Evolutionary conservation across 495 filamentous ascomycete genomes (phyloP).

Genomic region (Penicillium atrosanguineum): DNA sequence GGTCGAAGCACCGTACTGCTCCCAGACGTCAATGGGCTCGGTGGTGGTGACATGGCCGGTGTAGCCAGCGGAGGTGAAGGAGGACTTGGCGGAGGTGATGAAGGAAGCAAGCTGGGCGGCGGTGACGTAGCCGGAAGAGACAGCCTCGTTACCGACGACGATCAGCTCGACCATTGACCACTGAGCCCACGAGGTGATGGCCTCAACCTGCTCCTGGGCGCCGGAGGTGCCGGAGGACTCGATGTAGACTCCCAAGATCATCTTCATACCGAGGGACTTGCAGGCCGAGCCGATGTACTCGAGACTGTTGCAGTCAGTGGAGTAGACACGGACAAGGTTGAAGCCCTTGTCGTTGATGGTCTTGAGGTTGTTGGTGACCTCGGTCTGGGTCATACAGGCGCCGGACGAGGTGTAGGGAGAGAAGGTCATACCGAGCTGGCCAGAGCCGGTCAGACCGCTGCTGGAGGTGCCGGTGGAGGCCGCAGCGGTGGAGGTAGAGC

Average conservation of each 20-base stretch:
- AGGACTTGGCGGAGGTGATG: slow-evolving; percentile 54
- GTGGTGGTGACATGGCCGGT: slow-evolving; percentile 75
- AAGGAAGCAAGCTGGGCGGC: slow-evolving; percentile 63
- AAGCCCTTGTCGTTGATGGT: slow-evolving; percentile 72
- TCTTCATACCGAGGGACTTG: slow-evolving; percentile 58
- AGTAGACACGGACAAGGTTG: slow-evolving; percentile 82
- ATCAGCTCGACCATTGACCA: slow-evolving; percentile 76
- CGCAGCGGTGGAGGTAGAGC: slow-evolving; percentile 14
- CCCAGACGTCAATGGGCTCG: slow-evolving; percentile 73
- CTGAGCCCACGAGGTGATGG: slow-evolving; percentile 68
- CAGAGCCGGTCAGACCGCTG: slow-evolving; percentile 34
- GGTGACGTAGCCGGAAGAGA: slow-evolving; percentile 66
- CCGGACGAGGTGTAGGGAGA: slow-evolving; percentile 67
- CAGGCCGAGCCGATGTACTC: slow-evolving; percentile 67
- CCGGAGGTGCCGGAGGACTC: slow-evolving; percentile 56
- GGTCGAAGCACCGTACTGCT: slow-evolving; percentile 44
- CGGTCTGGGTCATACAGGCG: slow-evolving; percentile 62
- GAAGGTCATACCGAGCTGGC: slow-evolving; percentile 89
- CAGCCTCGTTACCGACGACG: slow-evolving; percentile 86
- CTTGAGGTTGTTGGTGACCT: slow-evolving; percentile 65
- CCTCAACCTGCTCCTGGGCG: slow-evolving; percentile 65
- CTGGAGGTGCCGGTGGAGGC: slow-evolving; percentile 15
- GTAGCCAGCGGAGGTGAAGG: slow-evolving; percentile 63
- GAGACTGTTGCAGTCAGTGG: slow-evolving; percentile 83
- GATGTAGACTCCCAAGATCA: slow-evolving; percentile 88